Evolutionary conservation across 1,284 basidiomycete species (phyloP).

Genomic region (Fistulinella staudtii): DNA sequence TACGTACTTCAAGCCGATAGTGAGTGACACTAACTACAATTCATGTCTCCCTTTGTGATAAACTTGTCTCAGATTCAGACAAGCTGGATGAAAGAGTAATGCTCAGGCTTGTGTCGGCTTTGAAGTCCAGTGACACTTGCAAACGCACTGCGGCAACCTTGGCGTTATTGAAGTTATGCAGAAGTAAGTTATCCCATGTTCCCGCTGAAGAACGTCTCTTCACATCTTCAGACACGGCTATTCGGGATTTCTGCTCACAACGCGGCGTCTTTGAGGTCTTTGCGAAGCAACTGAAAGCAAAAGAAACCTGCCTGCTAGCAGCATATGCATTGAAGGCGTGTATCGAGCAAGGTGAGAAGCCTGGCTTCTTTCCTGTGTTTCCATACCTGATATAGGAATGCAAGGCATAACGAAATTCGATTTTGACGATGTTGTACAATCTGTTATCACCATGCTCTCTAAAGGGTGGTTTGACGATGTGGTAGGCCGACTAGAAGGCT

Average conservation of each 20-base stretch:
- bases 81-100: constrained; percentile 1
- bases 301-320: constrained; percentile 4
- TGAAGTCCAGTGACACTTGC: not conserved
- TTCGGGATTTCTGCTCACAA: not conserved
- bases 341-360: not conserved
- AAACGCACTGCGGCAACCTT: constrained; percentile 7
- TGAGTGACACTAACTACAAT: not conserved
- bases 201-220: not conserved
- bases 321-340: constrained; percentile 9
- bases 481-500: constrained; percentile 8
- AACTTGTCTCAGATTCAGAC: not conserved
- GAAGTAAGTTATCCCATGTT: not conserved
- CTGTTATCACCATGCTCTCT: not conserved
- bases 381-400: not conserved
- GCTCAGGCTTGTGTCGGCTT: not conserved
- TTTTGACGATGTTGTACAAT: not conserved
- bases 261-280: constrained; percentile 1
- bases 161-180: constrained; percentile 10
- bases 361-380: not conserved
- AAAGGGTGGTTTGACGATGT: constrained; percentile 16
- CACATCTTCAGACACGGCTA: not conserved
- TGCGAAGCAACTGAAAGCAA: constrained; percentile 1
- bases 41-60: not conserved
- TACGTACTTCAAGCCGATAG: too few relatives aligned
- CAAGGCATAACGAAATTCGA: not conserved